phyloP scores from a whole-genome alignment of 768 basidiomycete genomes.

The Trametes coccinea region DNA sequence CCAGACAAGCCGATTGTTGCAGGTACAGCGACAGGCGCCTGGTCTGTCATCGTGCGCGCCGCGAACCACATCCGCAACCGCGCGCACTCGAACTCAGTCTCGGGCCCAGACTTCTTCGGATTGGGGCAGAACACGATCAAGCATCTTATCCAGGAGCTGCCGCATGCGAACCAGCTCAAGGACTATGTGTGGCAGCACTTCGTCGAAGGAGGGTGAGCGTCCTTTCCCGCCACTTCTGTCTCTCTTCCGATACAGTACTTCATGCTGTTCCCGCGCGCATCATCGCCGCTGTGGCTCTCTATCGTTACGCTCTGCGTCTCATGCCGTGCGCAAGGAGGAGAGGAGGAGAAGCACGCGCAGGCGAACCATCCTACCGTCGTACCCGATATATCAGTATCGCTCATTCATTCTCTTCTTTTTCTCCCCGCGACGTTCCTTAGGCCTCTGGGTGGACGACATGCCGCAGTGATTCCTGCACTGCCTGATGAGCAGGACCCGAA shows the following conservation, averaged over 20 bases:
- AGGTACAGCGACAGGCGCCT: constrained; percentile 86
- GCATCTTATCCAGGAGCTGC: constrained; percentile 84
- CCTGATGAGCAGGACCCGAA: constrained; percentile 56
- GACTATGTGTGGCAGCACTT: constrained; percentile 90
- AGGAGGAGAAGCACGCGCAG: not conserved
- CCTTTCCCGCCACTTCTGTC: constrained; percentile 7
- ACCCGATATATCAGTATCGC: constrained; percentile 1
- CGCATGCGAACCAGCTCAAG: constrained; percentile 65
- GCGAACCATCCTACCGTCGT: not conserved
- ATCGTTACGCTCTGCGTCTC: not conserved
- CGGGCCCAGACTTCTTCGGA: constrained; percentile 87
- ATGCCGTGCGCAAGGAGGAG: not conserved
- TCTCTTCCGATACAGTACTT: not conserved
- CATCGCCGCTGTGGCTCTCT: not conserved
- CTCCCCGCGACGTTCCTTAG: constrained; percentile 35
- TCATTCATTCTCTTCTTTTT: constrained; percentile 11
- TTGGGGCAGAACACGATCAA: constrained; percentile 87
- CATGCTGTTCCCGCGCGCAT: no score
- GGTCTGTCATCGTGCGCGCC: constrained; percentile 80
- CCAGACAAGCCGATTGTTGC: constrained; percentile 74
- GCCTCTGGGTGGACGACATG: constrained; percentile 78
- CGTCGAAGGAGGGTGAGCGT: constrained; percentile 79
- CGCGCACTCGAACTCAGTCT: constrained; percentile 84
- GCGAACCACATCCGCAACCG: constrained; percentile 80
- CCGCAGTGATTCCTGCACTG: constrained; percentile 77